Conservation (phyloP, 2,329 filamentous ascomycete genomes). For the Fusarium floridanum region DNA sequence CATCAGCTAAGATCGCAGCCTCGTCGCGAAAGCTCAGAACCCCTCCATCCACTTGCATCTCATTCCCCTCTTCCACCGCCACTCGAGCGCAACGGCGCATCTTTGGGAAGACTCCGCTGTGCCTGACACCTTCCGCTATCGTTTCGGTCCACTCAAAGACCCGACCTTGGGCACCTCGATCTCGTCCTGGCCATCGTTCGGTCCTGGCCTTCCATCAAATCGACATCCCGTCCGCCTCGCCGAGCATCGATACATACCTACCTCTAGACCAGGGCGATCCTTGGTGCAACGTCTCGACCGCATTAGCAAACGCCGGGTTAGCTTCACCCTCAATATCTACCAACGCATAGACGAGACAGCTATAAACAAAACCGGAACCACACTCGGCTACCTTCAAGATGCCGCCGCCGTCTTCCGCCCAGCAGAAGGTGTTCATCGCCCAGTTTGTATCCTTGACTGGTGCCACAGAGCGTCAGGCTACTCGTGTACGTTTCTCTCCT, state of each 20-base stretch:
- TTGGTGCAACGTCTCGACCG: conserved; percentile 10
- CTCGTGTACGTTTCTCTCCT: conserved; percentile 55
- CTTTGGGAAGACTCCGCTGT: not conserved
- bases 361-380: not conserved
- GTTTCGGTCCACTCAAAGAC: not conserved
- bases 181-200: conserved; percentile 3
- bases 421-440: conserved; percentile 56
- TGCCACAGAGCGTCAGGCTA: conserved; percentile 58
- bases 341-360: not conserved
- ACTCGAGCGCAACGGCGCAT: conserved; percentile 20
- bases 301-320: not conserved
- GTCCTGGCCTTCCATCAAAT: not conserved
- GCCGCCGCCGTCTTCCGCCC: conserved; percentile 53
- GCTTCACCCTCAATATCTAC: conserved; percentile 2
- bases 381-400: conserved; percentile 42
- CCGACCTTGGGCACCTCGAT: not conserved
- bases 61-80: conserved; percentile 14
- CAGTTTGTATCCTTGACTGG: conserved; percentile 61
- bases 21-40: conserved; percentile 46
- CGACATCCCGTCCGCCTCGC: conserved; percentile 7
- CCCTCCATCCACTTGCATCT: conserved; percentile 42
- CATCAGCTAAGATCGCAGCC: conserved; percentile 45
- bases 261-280: conserved; percentile 4
- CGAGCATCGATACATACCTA: conserved; percentile 5
- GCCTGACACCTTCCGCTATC: not conserved